Percentiles rank a stretch among this genome's conserved stretches.
Conservation (phyloP, 805 yeast genomes). For the Barnettozyma vustinii region DNA sequence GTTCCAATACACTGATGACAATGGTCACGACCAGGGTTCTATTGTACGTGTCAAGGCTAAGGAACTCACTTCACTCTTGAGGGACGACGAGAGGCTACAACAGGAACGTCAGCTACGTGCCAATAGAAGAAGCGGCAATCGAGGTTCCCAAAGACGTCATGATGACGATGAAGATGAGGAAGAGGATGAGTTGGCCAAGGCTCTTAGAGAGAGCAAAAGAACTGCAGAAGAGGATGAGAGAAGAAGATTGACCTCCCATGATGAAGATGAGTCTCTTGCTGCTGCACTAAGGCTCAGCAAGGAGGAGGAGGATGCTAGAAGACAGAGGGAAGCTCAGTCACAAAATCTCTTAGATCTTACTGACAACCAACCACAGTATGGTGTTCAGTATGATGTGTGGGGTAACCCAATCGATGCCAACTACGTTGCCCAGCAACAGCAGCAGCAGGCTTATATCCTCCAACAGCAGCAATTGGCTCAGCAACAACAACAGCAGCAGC, state of each 20-base stretch:
- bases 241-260: slow-evolving; percentile 41
- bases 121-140: slow-evolving; percentile 28
- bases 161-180: slow-evolving; percentile 37
- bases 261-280: slow-evolving; percentile 46
- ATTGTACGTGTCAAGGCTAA: slow-evolving; percentile 85
- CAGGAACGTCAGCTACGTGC: slow-evolving; percentile 53
- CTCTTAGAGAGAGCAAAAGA: slow-evolving; percentile 70
- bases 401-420: slow-evolving; percentile 25
- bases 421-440: slow-evolving; percentile 19
- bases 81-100: slow-evolving; percentile 75
- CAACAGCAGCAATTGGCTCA: slow-evolving; percentile 37
- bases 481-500: slow-evolving; percentile 14
- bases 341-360: slow-evolving; percentile 47
- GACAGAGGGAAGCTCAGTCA: slow-evolving; percentile 36
- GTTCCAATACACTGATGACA: slow-evolving; percentile 75
- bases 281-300: slow-evolving; percentile 65
- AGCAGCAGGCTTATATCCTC: slow-evolving; percentile 37
- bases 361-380: slow-evolving; percentile 34
- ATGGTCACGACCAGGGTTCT: slow-evolving; percentile 81
- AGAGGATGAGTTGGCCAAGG: slow-evolving; percentile 75
- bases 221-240: slow-evolving; percentile 83
- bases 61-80: slow-evolving; percentile 73
- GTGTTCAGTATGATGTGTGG: slow-evolving; percentile 25
- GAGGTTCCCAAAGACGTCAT: slow-evolving; percentile 28
- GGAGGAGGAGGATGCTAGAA: slow-evolving; percentile 73